phyloP scores from a whole-genome alignment of 2,329 filamentous ascomycete species.

The Fusarium kyushuense region DNA sequence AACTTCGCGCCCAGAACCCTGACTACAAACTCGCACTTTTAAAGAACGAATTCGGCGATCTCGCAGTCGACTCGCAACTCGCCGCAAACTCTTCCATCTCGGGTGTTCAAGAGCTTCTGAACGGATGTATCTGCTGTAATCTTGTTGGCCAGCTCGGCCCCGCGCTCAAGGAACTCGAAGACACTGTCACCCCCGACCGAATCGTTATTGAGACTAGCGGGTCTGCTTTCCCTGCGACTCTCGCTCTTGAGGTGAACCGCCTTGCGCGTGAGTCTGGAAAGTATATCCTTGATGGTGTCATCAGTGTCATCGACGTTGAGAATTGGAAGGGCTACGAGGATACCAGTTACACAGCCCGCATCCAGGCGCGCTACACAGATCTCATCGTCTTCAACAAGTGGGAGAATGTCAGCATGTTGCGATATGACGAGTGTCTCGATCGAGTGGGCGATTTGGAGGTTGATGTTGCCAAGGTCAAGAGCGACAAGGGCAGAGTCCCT shows the following conservation, averaged over 20 bases:
- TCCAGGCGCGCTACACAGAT: slow-evolving; percentile 92
- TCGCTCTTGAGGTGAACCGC: slow-evolving; percentile 91
- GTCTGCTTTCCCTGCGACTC: slow-evolving; percentile 86
- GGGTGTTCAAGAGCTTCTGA: slow-evolving; percentile 91
- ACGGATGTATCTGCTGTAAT: slow-evolving; percentile 99
- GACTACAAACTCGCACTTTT: slow-evolving; percentile 90
- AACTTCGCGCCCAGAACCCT: slow-evolving; percentile 79
- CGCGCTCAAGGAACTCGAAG: slow-evolving; percentile 80
- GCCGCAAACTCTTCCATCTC: slow-evolving; percentile 85
- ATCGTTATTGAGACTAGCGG: slow-evolving; percentile 96
- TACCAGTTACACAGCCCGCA: slow-evolving; percentile 86
- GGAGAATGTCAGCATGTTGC: slow-evolving; percentile 79
- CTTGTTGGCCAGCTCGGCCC: slow-evolving; percentile 90
- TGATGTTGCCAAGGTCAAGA: slow-evolving; percentile 86
- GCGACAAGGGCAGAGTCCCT: slow-evolving; percentile 80
- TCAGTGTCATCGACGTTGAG: slow-evolving; percentile 92
- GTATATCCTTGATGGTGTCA: slow-evolving; percentile 86
- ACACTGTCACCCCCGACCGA: slow-evolving; percentile 73
- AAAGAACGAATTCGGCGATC: slow-evolving; percentile 98
- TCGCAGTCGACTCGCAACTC: slow-evolving; percentile 93
- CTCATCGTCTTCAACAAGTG: slow-evolving; percentile 94
- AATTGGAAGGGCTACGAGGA: slow-evolving; percentile 96
- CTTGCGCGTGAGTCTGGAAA: slow-evolving; percentile 74
- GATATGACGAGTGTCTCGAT: slow-evolving; percentile 83
- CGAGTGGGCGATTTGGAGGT: slow-evolving; percentile 84